phyloP scores from a whole-genome alignment of 805 yeast species.

The Metschnikowia aberdeeniae region DNA sequence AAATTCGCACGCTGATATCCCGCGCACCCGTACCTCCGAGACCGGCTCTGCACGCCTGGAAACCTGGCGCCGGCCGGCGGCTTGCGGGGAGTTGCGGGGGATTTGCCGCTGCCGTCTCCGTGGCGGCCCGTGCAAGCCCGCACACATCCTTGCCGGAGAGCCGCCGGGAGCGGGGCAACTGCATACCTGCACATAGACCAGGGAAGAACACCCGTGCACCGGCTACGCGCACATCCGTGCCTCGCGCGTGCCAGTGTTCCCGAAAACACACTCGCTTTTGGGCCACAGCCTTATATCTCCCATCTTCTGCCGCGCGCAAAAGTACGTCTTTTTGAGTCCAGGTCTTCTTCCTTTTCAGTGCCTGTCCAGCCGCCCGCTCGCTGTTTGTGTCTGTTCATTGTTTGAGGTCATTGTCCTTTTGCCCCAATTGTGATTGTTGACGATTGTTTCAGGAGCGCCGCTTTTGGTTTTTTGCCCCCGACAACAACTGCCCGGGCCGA shows the following conservation, averaged over 20 bases:
- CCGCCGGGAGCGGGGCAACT: too few relatives aligned
- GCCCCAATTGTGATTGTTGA: neutral
- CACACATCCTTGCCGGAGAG: too few relatives aligned
- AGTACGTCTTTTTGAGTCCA: neutral
- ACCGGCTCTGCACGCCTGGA: too few relatives aligned
- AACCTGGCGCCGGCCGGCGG: too few relatives aligned
- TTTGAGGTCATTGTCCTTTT: neutral
- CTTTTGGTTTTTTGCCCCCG: too few relatives aligned
- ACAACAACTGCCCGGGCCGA: too few relatives aligned
- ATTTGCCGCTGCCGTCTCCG: too few relatives aligned
- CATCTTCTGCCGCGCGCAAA: neutral
- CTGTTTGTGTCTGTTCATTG: neutral
- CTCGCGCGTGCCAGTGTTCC: neutral
- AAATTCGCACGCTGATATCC: conserved; percentile 1
- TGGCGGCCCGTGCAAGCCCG: too few relatives aligned
- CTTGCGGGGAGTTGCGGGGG: too few relatives aligned
- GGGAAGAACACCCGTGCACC: too few relatives aligned
- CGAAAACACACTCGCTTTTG: conserved; percentile 5
- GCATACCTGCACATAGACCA: too few relatives aligned
- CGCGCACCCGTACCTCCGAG: neutral
- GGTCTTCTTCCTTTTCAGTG: neutral
- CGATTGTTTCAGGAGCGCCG: neutral
- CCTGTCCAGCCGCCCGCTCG: neutral
- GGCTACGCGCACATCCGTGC: neutral
- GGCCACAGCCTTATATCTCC: neutral